Percentiles rank a stretch among this genome's conserved stretches.
These are phyloP conservation scores for Aspergillus leporis DNA, from an alignment of 495 filamentous ascomycete species.

Conservation along the genomic window DNA sequence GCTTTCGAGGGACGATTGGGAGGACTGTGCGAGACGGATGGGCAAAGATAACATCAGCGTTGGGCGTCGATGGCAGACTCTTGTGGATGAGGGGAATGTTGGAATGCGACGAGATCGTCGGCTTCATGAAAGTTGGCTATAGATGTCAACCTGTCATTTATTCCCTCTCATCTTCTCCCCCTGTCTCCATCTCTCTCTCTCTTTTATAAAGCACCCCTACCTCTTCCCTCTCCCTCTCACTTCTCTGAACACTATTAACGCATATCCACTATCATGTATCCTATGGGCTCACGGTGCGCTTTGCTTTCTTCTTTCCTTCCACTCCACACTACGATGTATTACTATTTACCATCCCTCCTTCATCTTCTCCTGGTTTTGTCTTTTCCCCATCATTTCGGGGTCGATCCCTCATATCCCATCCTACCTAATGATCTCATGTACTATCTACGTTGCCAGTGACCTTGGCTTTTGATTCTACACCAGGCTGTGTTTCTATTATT, in stretches of 20 bases:
- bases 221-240: conserved; percentile 7
- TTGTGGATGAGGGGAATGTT: conserved; percentile 62
- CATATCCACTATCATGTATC: conserved; percentile 14
- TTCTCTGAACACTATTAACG: conserved; percentile 11
- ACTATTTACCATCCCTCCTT: conserved; percentile 9
- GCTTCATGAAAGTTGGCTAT: conserved; percentile 42
- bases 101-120: conserved; percentile 45
- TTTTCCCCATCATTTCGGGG: conserved; percentile 9
- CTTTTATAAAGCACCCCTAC: too few relatives aligned
- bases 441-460: conserved; percentile 5
- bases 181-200: not conserved
- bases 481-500: conserved; percentile 30
- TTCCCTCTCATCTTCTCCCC: conserved; percentile 8
- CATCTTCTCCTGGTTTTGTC: conserved; percentile 14
- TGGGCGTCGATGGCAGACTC: conserved; percentile 68
- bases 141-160: conserved; percentile 1
- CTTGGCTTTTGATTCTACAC: conserved; percentile 16
- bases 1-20: conserved; percentile 73
- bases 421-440: not conserved
- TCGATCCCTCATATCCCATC: conserved; percentile 10
- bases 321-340: conserved; percentile 12
- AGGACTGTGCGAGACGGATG: conserved; percentile 71
- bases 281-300: conserved; percentile 14
- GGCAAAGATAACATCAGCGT: conserved; percentile 63
- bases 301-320: conserved; percentile 3